Conservation (phyloP, 2,329 filamentous ascomycete species). For the Ophidiomyces ophidiicola region DNA sequence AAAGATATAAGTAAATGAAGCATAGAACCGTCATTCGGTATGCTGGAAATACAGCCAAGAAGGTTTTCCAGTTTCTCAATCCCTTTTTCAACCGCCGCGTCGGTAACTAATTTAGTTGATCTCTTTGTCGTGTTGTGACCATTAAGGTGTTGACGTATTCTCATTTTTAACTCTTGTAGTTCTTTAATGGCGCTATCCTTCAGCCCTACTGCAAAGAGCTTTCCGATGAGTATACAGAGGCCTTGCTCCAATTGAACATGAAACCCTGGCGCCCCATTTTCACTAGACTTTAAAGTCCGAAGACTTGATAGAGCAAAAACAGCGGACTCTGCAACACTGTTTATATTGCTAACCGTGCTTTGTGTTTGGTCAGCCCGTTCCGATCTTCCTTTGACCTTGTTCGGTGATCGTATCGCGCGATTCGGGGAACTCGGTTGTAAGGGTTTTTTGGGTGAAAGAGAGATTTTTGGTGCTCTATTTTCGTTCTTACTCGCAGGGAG, state of each 20-base stretch:
- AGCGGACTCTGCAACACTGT: slow-evolving; percentile 31
- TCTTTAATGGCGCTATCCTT: slow-evolving; percentile 33
- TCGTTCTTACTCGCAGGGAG: neutral
- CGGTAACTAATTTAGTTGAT: slow-evolving; percentile 4
- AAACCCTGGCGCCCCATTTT: slow-evolving; percentile 14
- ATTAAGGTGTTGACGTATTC: slow-evolving; percentile 26
- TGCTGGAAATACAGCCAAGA: neutral
- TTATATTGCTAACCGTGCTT: slow-evolving; percentile 19
- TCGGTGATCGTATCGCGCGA: slow-evolving; percentile 18
- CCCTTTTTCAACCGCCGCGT: neutral
- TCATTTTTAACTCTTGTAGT: slow-evolving; percentile 28
- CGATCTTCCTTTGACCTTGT: slow-evolving; percentile 17
- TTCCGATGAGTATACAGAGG: slow-evolving; percentile 32
- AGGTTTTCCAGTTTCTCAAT: slow-evolving; percentile 22
- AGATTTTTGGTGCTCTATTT: neutral
- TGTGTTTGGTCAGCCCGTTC: slow-evolving; percentile 4
- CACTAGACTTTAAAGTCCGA: slow-evolving; percentile 25
- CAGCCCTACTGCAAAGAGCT: slow-evolving; percentile 30
- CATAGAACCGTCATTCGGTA: slow-evolving; percentile 6
- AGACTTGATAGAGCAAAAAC: slow-evolving; percentile 30
- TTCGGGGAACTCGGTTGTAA: slow-evolving; percentile 25
- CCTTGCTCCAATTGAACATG: slow-evolving; percentile 33
- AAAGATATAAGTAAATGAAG: slow-evolving; percentile 19
- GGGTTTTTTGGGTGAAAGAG: slow-evolving; percentile 13
- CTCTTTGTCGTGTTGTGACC: slow-evolving; percentile 8